These are phyloP conservation scores for Prunus mume DNA, from an alignment of 306 rosid genomes.

Conservation along the genomic window DNA sequence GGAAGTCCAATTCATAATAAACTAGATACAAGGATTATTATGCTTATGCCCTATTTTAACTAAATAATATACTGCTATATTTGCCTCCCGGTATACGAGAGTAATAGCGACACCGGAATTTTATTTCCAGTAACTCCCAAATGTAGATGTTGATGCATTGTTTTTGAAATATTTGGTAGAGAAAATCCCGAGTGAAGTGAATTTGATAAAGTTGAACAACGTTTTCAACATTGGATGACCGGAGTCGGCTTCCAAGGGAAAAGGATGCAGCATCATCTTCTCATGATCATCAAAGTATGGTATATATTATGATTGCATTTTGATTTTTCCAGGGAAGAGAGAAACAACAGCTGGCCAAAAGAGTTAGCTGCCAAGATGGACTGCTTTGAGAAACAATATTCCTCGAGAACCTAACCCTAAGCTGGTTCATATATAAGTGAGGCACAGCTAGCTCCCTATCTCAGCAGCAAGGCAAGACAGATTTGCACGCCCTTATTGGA, in stretches of 20 bases:
- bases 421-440: background rate
- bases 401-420: slow-evolving; percentile 11
- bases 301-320: background rate
- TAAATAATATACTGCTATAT: too few species aligned
- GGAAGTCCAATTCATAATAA: too few species aligned
- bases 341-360: background rate
- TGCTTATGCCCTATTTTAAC: too few species aligned
- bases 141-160: too few species aligned
- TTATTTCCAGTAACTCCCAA: too few species aligned
- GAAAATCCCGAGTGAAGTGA: too few species aligned
- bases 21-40: too few species aligned
- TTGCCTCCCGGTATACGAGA: too few species aligned
- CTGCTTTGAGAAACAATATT: slow-evolving; percentile 4
- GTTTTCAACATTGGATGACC: background rate
- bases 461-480: background rate
- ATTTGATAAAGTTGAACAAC: too few species aligned
- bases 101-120: too few species aligned
- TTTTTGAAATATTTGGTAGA: too few species aligned
- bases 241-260: background rate
- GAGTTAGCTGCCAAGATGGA: background rate
- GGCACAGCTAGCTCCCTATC: background rate
- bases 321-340: background rate
- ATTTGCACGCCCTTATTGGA: background rate
- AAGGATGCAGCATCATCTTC: background rate
- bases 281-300: background rate